Evolutionary conservation across 768 basidiomycete species (phyloP).

Genomic region (Agaricus bisporus): DNA sequence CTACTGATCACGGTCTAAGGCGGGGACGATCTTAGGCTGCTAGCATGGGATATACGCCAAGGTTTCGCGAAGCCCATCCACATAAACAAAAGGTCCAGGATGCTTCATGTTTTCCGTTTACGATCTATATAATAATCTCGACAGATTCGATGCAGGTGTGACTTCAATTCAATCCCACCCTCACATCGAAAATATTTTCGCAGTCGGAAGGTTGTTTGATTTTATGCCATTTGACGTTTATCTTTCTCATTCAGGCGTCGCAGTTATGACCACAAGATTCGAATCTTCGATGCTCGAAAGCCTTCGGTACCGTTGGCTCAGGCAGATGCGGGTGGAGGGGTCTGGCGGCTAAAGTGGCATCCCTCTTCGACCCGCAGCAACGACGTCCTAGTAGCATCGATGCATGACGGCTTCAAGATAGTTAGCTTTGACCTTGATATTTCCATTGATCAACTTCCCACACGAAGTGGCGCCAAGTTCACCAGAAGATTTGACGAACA

Average conservation of each 20-base stretch:
- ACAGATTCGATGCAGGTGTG: conserved; percentile 90
- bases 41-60: conserved; percentile 84
- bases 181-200: conserved; percentile 70
- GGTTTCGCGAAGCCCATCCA: conserved; percentile 54
- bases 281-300: conserved; percentile 78
- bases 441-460: conserved; percentile 14
- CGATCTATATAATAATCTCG: not conserved
- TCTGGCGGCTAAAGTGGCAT: conserved; percentile 97
- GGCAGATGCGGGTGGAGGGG: conserved; percentile 81
- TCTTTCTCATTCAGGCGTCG: not conserved
- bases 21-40: conserved; percentile 87
- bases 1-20: conserved; percentile 37
- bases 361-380: conserved; percentile 57
- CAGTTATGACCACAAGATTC: conserved; percentile 81
- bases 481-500: conserved; percentile 68
- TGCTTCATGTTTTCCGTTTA: no score
- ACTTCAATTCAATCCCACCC: conserved; percentile 88
- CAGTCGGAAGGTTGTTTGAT: conserved; percentile 76
- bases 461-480: conserved; percentile 27
- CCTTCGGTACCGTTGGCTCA: conserved; percentile 48
- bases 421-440: conserved; percentile 36
- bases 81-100: conserved; percentile 55
- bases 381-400: conserved; percentile 89
- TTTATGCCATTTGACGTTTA: not conserved
- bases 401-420: conserved; percentile 97